phyloP scores from a whole-genome alignment of 768 basidiomycete species.

The Sporobolomyces phaffii region DNA sequence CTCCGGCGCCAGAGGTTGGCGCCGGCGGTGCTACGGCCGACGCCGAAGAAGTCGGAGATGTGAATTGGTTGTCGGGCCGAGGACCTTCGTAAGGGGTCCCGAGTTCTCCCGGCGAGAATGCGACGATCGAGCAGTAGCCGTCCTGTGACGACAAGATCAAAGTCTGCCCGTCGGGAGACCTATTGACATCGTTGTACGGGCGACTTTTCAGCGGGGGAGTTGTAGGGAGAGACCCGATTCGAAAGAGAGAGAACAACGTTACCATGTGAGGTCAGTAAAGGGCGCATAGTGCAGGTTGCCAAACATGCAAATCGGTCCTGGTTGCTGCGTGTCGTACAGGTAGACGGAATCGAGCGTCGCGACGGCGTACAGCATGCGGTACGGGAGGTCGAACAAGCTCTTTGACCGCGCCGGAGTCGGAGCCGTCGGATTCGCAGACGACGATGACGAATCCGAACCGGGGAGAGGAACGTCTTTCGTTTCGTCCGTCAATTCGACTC shows the following conservation, averaged over 20 bases:
- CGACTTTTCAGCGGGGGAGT: background rate
- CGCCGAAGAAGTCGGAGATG: too few relatives aligned
- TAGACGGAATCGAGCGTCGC: constrained; percentile 92
- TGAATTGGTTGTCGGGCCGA: too few relatives aligned
- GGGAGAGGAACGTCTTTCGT: constrained; percentile 56
- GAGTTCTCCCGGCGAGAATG: constrained; percentile 77
- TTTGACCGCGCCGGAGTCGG: constrained; percentile 42
- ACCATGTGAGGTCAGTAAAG: constrained; percentile 97
- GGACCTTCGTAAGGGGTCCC: constrained; percentile 70
- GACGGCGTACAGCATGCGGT: constrained; percentile 89
- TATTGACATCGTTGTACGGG: constrained; percentile 43
- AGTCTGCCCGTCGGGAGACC: constrained; percentile 93
- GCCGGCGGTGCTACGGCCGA: too few relatives aligned
- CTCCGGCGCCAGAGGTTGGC: too few relatives aligned
- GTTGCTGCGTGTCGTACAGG: constrained; percentile 95
- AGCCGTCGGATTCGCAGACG: constrained; percentile 50
- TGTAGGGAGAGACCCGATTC: background rate
- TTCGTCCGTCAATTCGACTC: constrained; percentile 7
- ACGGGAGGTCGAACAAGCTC: constrained; percentile 80
- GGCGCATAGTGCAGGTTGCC: constrained; percentile 95
- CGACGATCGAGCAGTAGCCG: constrained; percentile 90
- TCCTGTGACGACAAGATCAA: constrained; percentile 87
- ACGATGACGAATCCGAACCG: constrained; percentile 54
- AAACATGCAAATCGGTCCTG: constrained; percentile 80
- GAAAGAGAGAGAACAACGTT: too few relatives aligned